Evolutionary conservation across 805 yeast genomes (phyloP), one percentile per base, ranked within the genome.

Genomic region (Komagataella phaffii): DNA sequence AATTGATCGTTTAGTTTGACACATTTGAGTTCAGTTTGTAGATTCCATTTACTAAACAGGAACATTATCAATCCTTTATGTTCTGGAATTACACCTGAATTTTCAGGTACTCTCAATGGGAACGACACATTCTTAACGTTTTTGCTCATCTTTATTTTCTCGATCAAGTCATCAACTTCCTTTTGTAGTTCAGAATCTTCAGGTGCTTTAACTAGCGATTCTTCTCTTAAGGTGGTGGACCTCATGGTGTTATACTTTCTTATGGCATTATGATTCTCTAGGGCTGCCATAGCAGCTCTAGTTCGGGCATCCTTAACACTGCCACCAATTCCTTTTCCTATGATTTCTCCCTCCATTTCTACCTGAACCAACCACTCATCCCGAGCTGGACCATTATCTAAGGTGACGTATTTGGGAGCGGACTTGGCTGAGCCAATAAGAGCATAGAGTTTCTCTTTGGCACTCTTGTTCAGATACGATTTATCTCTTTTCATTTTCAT

Each of bases 241-340:
- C 40, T 30, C 40, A 30, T 30, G 40, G 40, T 71, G 12, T 80
- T 78, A 61, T 77, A 87, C 58, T 82, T 82, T 54, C 84, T 90
- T 48, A 88, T 70, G 30, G 79, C 53, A 0, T 68, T 69, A 46
- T 75, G 76, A 55, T 87, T 80, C 8, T 68, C 65, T 48, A 91
- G 68, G 0, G 91, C 96, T 50, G 72, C 70, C 81, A 83, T 83
- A 0, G 99, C 99, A 0, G 97, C 96, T 52, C 83, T 71, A 19
- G 79, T 64, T 0, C 96, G 93, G 0, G 97, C 98, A 24, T 80
- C 83, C 62, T 85, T 86, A 3, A 73, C 69, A 55, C 79, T 83
- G 21, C 76, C 72, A 2, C 87, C 98, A 6, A 65, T 68, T 3
- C 96, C 98, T 3, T 64, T 66, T 0, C 96, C 96, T 21, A 91